Evolutionary conservation across 768 basidiomycete species (phyloP).

Genomic region (Mycena olivaceomarginata): DNA sequence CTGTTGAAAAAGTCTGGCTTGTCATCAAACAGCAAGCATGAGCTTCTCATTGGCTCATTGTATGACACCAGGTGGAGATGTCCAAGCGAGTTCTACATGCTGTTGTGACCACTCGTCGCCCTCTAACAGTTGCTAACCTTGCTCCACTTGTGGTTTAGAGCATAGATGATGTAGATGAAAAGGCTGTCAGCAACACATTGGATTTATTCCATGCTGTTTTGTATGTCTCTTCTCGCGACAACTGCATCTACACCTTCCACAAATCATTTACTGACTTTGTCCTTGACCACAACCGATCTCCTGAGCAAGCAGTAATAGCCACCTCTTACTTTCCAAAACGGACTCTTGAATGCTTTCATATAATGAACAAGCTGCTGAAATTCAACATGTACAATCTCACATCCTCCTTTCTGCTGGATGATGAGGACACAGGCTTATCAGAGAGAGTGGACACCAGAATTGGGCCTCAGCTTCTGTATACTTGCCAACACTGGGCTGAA

Average conservation of each 20-base stretch:
- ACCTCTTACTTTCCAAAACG: constrained; percentile 3
- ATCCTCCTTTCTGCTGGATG: constrained; percentile 8
- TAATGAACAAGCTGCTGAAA: not conserved
- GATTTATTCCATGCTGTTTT: constrained; percentile 15
- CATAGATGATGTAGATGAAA: not conserved
- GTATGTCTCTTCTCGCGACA: constrained; percentile 10
- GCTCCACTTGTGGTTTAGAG: not conserved
- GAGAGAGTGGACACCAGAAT: not conserved
- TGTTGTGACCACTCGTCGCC: no score
- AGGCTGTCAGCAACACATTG: not conserved
- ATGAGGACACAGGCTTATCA: not conserved
- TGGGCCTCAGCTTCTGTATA: constrained; percentile 8
- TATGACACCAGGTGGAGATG: constrained; percentile 19
- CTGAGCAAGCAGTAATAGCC: no score
- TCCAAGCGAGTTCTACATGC: not conserved
- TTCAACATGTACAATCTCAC: constrained; percentile 21
- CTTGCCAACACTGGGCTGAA: constrained; percentile 19
- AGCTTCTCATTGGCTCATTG: no score
- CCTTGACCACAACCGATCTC: not conserved
- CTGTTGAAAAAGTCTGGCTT: no score
- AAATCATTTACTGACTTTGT: constrained; percentile 19
- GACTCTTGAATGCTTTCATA: not conserved
- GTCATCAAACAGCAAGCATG: no score
- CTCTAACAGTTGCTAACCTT: not conserved
- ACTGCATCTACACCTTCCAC: constrained; percentile 26